Percentiles rank a stretch among this genome's conserved stretches.
Evolutionary conservation across 768 basidiomycete genomes (phyloP).

Genomic region (Crepidotus variabilis): DNA sequence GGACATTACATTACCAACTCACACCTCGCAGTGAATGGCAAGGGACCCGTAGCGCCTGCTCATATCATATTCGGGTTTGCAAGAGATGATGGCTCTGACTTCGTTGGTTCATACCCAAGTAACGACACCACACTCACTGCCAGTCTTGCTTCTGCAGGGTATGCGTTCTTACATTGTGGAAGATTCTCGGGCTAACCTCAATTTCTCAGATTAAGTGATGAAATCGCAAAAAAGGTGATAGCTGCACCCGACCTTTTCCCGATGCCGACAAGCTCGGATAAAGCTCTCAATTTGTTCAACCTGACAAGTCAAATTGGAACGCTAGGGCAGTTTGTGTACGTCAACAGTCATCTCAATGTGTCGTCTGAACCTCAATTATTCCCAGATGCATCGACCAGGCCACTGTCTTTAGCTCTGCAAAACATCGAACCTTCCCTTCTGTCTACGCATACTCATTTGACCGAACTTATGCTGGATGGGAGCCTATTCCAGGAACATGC

Average conservation of each 20-base stretch:
- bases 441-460: conserved; percentile 41
- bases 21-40: conserved; percentile 33
- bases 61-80: conserved; percentile 41
- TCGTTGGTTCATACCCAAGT: conserved; percentile 25
- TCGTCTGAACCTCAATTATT: conserved; percentile 1
- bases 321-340: conserved; percentile 34
- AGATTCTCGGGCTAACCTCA: too few species aligned
- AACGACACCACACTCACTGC: conserved; percentile 26
- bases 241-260: conserved; percentile 28
- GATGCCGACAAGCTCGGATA: conserved; percentile 13
- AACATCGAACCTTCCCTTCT: conserved; percentile 33
- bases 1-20: conserved; percentile 32
- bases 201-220: background rate
- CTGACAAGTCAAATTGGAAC: conserved; percentile 28
- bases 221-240: background rate
- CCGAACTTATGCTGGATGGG: conserved; percentile 36
- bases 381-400: conserved; percentile 1
- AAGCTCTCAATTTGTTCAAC: conserved; percentile 37
- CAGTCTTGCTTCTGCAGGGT: conserved; percentile 29
- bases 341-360: conserved; percentile 35
- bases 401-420: conserved; percentile 26
- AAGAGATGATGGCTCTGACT: conserved; percentile 41
- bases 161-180: background rate
- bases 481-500: conserved; percentile 36
- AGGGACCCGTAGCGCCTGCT: conserved; percentile 32